Evolutionary conservation across 352 stramenopile species (phyloP), one percentile per base, ranked within the genome.

Genomic region (Globisporangium okanoganense): DNA sequence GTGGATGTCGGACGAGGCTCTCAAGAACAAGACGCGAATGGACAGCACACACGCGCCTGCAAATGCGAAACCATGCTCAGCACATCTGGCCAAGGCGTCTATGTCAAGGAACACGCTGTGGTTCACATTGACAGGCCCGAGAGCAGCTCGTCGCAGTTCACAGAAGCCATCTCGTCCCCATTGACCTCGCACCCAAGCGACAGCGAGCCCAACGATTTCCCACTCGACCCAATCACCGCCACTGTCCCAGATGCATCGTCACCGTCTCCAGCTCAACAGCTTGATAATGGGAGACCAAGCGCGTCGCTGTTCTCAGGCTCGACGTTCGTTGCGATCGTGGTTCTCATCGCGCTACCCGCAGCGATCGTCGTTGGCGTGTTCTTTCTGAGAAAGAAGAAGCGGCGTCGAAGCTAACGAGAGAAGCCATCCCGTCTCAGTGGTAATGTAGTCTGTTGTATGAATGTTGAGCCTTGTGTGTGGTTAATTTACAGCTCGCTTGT

Each of bases 321-420:
- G 9, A 50, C 27, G 38, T 24, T 67, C 5, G 62, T 48, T 3
- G 20, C 20, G 33, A 63, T 67, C 29, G 62, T 67, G 36, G n/a
- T 67, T 24, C 62, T 67, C 48, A 58, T 49, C 0, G 55, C 35
- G 16, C 18, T 67, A 0, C 62, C 62, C 0, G 55, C 43, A 10
- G 62, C 62, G 47, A 59, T 67, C 47, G 16, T 67, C 36, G 31
- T 63, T 18, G 62, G 55, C 5, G 55, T 67, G 9, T 49, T 67
- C 31, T 63, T 54, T 7, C 8, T 63, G 38, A 41, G 56, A 22
- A 27, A 33, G 27, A 49, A 49, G 16, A 45, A 55, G 48, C 44
- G 18, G 20, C 56, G 56, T 45, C 13, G 40, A 45, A 22, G 10
- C 6, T 61, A 52, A 51, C 43, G n/a, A 33, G 16, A 36, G 13